Evolutionary conservation across 2,329 filamentous ascomycete species (phyloP).

Genomic region (Nemania sp.): DNA sequence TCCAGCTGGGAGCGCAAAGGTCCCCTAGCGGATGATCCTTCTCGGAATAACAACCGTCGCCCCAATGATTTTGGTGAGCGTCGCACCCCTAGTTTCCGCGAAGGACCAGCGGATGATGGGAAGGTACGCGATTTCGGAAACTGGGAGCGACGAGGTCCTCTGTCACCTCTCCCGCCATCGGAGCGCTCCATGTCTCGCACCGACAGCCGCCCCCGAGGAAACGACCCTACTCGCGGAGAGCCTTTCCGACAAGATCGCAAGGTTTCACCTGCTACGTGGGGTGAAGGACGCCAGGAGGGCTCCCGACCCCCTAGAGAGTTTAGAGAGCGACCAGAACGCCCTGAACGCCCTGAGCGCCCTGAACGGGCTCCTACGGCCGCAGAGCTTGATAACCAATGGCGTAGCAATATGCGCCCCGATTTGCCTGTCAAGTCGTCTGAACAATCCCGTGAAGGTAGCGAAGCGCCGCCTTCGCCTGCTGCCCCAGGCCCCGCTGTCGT

Average conservation of each 20-base stretch:
- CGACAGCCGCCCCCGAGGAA: constrained; percentile 56
- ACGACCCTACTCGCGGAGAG: constrained; percentile 63
- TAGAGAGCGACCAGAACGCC: constrained; percentile 72
- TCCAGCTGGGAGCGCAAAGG: constrained; percentile 93
- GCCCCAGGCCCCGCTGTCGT: constrained; percentile 52
- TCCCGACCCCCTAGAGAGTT: constrained; percentile 81
- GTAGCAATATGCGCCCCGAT: constrained; percentile 88
- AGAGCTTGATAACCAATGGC: constrained; percentile 93
- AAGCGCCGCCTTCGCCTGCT: constrained; percentile 74
- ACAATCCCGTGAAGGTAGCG: constrained; percentile 73
- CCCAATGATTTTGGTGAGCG: constrained; percentile 66
- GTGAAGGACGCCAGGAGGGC: constrained; percentile 73
- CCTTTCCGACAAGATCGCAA: constrained; percentile 65
- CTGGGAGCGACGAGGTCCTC: constrained; percentile 93
- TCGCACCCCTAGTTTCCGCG: constrained; percentile 63
- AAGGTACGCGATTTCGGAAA: constrained; percentile 81
- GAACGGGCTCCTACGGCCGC: constrained; percentile 74
- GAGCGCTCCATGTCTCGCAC: constrained; percentile 60
- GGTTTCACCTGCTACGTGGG: constrained; percentile 76
- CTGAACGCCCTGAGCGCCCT: constrained; percentile 48
- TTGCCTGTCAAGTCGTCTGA: constrained; percentile 63
- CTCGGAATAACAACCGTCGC: constrained; percentile 51
- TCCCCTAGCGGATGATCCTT: constrained; percentile 72
- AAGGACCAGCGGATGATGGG: constrained; percentile 72
- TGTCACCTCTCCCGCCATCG: constrained; percentile 69